A percentile compares a stretch with the other conserved stretches of the same genome.
Conservation (phyloP, 495 filamentous ascomycete genomes). For the Rhizodiscina lignyota region DNA sequence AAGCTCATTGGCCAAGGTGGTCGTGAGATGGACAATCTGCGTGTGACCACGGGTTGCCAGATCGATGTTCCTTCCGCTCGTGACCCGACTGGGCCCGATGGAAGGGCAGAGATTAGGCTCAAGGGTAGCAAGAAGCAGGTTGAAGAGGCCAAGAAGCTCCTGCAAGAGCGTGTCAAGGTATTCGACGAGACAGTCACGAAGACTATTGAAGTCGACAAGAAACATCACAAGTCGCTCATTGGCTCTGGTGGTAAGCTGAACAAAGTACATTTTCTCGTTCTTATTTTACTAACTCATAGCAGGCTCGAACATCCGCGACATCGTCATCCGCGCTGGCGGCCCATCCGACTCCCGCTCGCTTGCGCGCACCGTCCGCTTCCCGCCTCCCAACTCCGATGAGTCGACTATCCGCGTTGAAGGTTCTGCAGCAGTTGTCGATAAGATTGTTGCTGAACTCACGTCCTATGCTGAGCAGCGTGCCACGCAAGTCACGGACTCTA, state of each 20-base stretch:
- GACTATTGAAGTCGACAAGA: constrained; percentile 76
- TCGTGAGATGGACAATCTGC: constrained; percentile 76
- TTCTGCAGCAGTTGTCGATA: constrained; percentile 63
- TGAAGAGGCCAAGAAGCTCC: constrained; percentile 69
- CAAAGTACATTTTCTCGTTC: constrained; percentile 8
- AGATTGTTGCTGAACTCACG: constrained; percentile 68
- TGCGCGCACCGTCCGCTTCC: constrained; percentile 81
- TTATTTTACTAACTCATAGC: constrained; percentile 23
- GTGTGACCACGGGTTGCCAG: constrained; percentile 62
- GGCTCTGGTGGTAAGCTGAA: constrained; percentile 58
- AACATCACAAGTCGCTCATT: constrained; percentile 81
- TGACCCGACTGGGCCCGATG: constrained; percentile 41
- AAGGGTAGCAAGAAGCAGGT: constrained; percentile 85
- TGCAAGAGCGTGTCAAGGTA: constrained; percentile 64
- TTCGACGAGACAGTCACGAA: constrained; percentile 77
- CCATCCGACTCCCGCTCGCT: constrained; percentile 66
- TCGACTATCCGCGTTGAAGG: constrained; percentile 78
- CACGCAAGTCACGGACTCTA: constrained; percentile 52
- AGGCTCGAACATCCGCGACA: constrained; percentile 76
- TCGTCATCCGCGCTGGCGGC: constrained; percentile 76
- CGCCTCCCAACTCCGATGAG: constrained; percentile 60
- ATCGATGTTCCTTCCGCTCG: constrained; percentile 72
- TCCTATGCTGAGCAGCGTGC: constrained; percentile 62
- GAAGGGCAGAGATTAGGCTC: constrained; percentile 66
- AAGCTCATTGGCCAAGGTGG: constrained; percentile 81